Evolutionary conservation across 352 stramenopile species (phyloP), one percentile per base, ranked within the genome.

Genomic region (Globisporangium carolinianum): DNA sequence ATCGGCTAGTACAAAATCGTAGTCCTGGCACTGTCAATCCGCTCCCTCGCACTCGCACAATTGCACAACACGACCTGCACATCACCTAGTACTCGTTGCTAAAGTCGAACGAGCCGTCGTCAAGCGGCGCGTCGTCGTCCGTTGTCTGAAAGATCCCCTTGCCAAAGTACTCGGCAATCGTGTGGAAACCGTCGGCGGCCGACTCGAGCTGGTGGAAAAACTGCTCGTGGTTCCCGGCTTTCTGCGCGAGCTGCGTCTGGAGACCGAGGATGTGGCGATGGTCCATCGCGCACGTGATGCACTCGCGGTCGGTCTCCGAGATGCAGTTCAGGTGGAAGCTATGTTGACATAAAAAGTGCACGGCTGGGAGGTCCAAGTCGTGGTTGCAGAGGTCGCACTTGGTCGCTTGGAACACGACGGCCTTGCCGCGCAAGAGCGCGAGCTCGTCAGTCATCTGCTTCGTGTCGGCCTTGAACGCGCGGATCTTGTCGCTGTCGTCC

Each of bases 131-230:
- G 45, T 89, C 76, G 24, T 32, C 24, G 24, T 32, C 24, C 53
- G 75, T 83, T 55, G 69, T 87, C 69, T 94, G 92, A 73, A 97
- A 95, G 60, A 97, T 93, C 42, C 89, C 88, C 71, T 97, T 97
- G 51, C 87, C 88, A 79, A 97, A 96, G 71, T 96, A 97, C 62
- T 95, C 84, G 35, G 87, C 87, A 53, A 97, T 91, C 6, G 82
- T 91, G 62, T 94, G 73, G 63, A 97, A 97, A 11, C 87, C 87
- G 51, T 96, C 86, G 12, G 83, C 78, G 0, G 84, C 79, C 0
- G 84, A 94, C 66, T 97, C 87, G 4, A 97, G 72, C 52, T 97
- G 86, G 57, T 95, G 94, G 79, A 92, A 97, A 57, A 97, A 97
- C 72, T 96, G 83, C 57, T 97, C 89, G 70, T 97, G 87, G 62